Base-by-base conservation (phyloP, 257 asterid species). In the Salvia hispanica region DNA sequence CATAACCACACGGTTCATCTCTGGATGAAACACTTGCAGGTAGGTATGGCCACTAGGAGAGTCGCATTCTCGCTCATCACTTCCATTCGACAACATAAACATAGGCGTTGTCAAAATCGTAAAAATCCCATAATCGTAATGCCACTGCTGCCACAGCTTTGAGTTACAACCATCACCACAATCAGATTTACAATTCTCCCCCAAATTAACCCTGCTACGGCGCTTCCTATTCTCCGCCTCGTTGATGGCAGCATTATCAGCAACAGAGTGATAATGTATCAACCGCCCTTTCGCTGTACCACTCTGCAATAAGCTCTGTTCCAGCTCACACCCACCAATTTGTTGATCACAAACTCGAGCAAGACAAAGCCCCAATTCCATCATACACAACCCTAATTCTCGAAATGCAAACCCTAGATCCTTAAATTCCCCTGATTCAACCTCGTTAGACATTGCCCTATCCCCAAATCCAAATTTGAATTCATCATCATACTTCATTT, bases 121-220 rank as follows among this genome's bases (percentile, higher is more conserved):
- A 53, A 92, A 92, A 44, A 87, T 72, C 59, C 96, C 98, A 72
- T 92, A 92, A 79, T 92, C 97, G 60, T 92, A 92, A 79, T 92
- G 98, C 97, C 98, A 92, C 33, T 89, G 93, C 80, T 92, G 98
- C 98, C 98, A 92, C 68, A 83, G 52, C 68, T 73, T 77, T 47
- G 47, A 57, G 15, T n/a, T 18, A 36, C 56, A 75, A 55, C 59
- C 72, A 65, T 62, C 72, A 10, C 31, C 31, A 25, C 2, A 25
- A 25, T 53, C 55, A 56, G 48, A 64, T 43, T 40, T 33, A 31
- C 18, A 64, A 55, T 69, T 66, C 31, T 42, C 67, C 54, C 34
- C 71, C 66, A 33, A 57, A 51, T 64, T 64, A 59, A 44, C 46
- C 48, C 64, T 72, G 9, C 25, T 28, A 34, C 18, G 68, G 58